Evolutionary conservation across 768 basidiomycete genomes (phyloP).

Genomic region (Xerocomellus chrysenteron): DNA sequence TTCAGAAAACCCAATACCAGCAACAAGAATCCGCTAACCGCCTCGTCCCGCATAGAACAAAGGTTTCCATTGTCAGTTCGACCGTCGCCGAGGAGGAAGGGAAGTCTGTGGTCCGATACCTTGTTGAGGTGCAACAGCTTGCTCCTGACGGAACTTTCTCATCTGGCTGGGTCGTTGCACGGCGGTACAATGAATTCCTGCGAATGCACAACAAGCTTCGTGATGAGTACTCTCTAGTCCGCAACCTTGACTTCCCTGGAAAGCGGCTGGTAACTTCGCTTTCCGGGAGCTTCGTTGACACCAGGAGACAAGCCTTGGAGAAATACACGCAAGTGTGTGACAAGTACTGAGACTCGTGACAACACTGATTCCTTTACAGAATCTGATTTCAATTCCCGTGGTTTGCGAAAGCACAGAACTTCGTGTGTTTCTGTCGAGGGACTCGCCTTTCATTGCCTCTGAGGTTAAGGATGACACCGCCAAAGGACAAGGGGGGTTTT

Average conservation of each 20-base stretch:
- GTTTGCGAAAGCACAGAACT: conserved; percentile 84
- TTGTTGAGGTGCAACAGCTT: conserved; percentile 89
- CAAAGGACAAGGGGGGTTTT: conserved; percentile 51
- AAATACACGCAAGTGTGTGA: conserved; percentile 80
- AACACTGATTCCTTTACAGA: conserved; percentile 42
- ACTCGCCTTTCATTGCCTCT: conserved; percentile 76
- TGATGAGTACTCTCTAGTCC: conserved; percentile 67
- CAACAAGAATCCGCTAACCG: conserved; percentile 92
- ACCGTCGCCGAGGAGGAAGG: conserved; percentile 81
- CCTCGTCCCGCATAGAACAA: conserved; percentile 79
- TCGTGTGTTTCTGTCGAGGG: conserved; percentile 81
- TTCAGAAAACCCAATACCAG: conserved; percentile 92
- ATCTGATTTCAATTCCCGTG: conserved; percentile 65
- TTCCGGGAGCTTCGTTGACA: conserved; percentile 85
- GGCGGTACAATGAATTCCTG: conserved; percentile 94
- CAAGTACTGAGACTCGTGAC: not conserved
- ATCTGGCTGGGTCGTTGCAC: conserved; percentile 90
- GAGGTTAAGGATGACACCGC: conserved; percentile 38
- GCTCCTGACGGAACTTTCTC: conserved; percentile 74
- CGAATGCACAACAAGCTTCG: conserved; percentile 83
- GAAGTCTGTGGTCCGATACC: conserved; percentile 88
- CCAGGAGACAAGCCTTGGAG: conserved; percentile 74
- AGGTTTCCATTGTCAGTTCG: conserved; percentile 81
- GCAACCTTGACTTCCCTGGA: conserved; percentile 84
- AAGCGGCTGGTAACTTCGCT: conserved; percentile 90